phyloP scores from a whole-genome alignment of 176 grass and related monocot genomes.

The Leersia perrieri region DNA sequence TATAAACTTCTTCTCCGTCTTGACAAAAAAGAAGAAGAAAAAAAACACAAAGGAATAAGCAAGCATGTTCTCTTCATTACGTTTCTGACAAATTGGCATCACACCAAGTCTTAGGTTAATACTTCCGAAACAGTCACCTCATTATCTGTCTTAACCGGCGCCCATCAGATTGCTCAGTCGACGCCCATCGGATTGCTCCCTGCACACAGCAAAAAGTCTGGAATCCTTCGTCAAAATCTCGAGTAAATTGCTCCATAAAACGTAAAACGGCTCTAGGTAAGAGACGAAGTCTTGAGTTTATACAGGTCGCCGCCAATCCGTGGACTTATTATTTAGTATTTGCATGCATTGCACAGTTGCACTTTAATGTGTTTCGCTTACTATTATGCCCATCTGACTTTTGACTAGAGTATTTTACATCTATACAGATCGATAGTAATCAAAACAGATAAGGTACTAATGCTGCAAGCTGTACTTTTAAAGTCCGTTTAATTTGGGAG shows the following conservation, averaged over 20 bases:
- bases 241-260: not conserved
- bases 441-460: not conserved
- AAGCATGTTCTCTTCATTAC: not conserved
- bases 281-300: constrained; percentile 24
- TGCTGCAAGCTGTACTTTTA: constrained; percentile 7
- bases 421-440: constrained; percentile 2
- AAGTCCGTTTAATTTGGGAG: not conserved
- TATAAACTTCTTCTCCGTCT: not conserved
- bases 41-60: not conserved
- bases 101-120: not conserved
- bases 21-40: no score
- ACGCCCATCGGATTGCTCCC: constrained; percentile 38
- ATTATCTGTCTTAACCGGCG: not conserved
- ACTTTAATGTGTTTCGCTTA: constrained; percentile 21
- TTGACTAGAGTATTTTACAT: constrained; percentile 29
- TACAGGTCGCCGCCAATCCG: not conserved
- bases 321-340: constrained; percentile 23
- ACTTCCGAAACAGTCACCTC: not conserved
- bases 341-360: constrained; percentile 17
- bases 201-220: not conserved
- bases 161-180: constrained; percentile 31
- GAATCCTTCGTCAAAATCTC: constrained; percentile 10
- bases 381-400: constrained; percentile 32
- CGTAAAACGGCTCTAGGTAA: not conserved
- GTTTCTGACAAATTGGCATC: constrained; percentile 15